Base-by-base conservation (phyloP, 2,329 filamentous ascomycete genomes). In the Pseudocercospora fijiensis region DNA sequence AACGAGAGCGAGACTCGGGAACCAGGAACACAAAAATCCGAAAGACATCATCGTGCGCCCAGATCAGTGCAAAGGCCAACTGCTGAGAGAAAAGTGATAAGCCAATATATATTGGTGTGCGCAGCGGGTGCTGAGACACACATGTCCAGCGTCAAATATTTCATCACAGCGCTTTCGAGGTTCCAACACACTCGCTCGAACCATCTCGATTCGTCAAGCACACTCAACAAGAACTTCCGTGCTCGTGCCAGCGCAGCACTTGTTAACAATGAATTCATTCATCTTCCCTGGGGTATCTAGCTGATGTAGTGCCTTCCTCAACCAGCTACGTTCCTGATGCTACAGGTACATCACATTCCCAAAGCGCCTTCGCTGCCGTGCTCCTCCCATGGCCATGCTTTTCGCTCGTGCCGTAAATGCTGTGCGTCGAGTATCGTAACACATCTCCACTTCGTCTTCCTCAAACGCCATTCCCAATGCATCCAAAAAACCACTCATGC, bases 401-500 rank as follows among this genome's bases (percentile, higher is more conserved):
- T 18, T 30, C 27, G 24, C 9, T 4, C 51, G 3, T 13, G 22
- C 51, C 51, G 51, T n/a, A 55, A 55, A 55, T 55, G 51, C 51
- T 55, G n/a, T 27, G 51, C 51, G 10, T 13, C 24, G 45, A 22
- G 8, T 55, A 30, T 55, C 51, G 16, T 30, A 22, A 30, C 51
- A 55, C 27, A 55, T 55, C 9, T 10, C 45, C n/a, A 30, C 7
- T n/a, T n/a, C 26, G 10, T 26, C 22, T 10, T 53, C 49, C 16
- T n/a, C 49, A 26, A 24, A 53, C 49, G 53, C 53, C 53, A 22
- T 33, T 33, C 18, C 28, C 53, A 37, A 33, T 56, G 27, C 28
- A 24, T 18, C 4, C 18, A 4, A 43, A 41, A 22, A 26, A 11
- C 3, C 37, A 37, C n/a, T 78, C 78, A 93, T 26, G 90, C 90